Base-by-base conservation (phyloP, 2,329 filamentous ascomycete genomes). In the Xylaria sp. region DNA sequence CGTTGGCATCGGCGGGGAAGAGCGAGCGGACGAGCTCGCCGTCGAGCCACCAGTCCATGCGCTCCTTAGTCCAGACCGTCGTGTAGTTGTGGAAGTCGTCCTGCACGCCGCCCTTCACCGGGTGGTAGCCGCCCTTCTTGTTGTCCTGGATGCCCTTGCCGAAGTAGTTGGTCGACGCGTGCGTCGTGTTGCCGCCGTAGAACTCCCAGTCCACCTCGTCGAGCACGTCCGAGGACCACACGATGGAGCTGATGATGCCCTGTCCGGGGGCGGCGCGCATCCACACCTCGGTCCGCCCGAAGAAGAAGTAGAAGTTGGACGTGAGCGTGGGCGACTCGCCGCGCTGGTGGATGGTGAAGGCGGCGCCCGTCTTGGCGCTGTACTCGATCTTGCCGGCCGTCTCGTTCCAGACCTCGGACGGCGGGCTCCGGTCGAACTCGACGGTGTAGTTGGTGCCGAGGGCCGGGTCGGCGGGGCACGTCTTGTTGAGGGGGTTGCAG, bases 191-290 rank as follows among this genome's bases (percentile, higher is more conserved):
- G 52, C 80, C 80, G 42, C 90, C 90, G 54, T 91, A 80, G 67
- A 90, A 89, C 69, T 94, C 90, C 84, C 90, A 93, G 68, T 96
- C 92, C 39, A 96, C 86, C 73, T 96, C 91, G 69, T 96, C 92
- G 13, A 93, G 80, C 64, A 92, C 87, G 63, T 94, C 88, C 46
- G 89, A 93, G 61, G 94, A 80, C 71, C 93, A 81, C 69, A 96
- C 92, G 66, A 95, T 87, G 57, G 89, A 86, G 66, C 87, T 91
- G 64, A 96, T 84, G 59, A 96, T 87, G 47, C 92, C 92, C 7
- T 75, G 76, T 17, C 92, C 92, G 1, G 78, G 75, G 0, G 92
- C 86, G 3, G 89, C 89, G 75, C 91, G 90, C 77, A 95, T 83
- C 62, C 84, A 79, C 53, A 93, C 81, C 72, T 94, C 90, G 51